phyloP scores from a whole-genome alignment of 306 rosid genomes.

The Chamaecrista fasciculata region DNA sequence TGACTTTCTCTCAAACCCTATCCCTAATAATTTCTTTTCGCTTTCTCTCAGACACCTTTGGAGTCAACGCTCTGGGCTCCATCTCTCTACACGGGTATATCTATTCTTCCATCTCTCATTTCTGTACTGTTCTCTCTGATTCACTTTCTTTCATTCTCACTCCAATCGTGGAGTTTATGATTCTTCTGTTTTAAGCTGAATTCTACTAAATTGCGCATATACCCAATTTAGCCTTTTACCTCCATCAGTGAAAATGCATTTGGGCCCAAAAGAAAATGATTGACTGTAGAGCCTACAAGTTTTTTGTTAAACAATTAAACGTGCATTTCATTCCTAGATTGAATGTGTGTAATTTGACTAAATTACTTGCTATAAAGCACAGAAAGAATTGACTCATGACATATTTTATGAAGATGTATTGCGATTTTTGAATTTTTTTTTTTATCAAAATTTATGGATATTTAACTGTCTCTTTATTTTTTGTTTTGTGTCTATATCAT shows the following conservation, averaged over 20 bases:
- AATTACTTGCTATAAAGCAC: no score
- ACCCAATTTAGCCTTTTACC: background rate
- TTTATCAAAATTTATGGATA: no score
- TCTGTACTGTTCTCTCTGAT: background rate
- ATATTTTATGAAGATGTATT: no score
- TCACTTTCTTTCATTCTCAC: background rate
- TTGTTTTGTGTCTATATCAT: no score
- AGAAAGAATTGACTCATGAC: no score
- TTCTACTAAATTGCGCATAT: background rate
- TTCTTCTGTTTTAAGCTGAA: background rate
- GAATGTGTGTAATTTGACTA: background rate
- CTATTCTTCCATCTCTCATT: background rate
- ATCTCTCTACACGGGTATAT: background rate
- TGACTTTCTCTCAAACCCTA: background rate
- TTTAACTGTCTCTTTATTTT: no score
- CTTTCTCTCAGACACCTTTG: background rate
- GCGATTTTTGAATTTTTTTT: no score
- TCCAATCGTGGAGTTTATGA: background rate
- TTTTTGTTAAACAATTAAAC: background rate
- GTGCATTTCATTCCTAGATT: background rate
- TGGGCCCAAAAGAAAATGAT: background rate
- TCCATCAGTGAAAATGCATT: background rate
- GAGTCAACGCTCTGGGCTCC: slow-evolving; percentile 21
- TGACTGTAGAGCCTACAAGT: background rate
- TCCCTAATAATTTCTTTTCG: background rate